Percentiles rank a stretch among this genome's conserved stretches.
Evolutionary conservation across 345 rosid species (phyloP).

Genomic region (Camelina laxa): DNA sequence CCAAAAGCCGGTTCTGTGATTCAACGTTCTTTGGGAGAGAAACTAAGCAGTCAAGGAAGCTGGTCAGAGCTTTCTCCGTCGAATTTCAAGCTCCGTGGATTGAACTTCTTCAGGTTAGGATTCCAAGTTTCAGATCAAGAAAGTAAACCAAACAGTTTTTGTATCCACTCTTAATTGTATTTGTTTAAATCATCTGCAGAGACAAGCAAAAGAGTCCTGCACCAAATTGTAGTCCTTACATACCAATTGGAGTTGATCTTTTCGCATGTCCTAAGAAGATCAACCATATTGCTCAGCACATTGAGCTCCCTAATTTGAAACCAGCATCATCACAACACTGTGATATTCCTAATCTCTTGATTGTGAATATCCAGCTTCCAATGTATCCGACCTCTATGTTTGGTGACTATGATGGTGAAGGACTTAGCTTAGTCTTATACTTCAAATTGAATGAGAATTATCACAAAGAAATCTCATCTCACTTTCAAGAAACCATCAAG

Average conservation of each 20-base stretch:
- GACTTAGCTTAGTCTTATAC: constrained; percentile 81
- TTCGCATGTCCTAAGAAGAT: constrained; percentile 66
- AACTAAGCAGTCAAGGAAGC: constrained; percentile 51
- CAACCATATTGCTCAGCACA: constrained; percentile 76
- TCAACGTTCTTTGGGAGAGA: constrained; percentile 46
- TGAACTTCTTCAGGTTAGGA: constrained; percentile 62
- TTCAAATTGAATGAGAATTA: constrained; percentile 64
- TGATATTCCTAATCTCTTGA: constrained; percentile 58
- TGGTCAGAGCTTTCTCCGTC: constrained; percentile 76
- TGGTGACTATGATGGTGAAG: constrained; percentile 75
- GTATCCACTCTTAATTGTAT: not conserved
- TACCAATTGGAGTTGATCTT: constrained; percentile 75
- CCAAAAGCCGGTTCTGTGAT: constrained; percentile 65
- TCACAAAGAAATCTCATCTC: constrained; percentile 60
- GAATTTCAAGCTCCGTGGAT: constrained; percentile 70
- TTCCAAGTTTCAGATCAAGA: constrained; percentile 22
- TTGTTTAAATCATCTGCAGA: constrained; percentile 46
- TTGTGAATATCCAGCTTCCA: constrained; percentile 83
- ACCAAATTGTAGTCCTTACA: constrained; percentile 61
- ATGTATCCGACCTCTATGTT: constrained; percentile 75
- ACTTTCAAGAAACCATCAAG: constrained; percentile 72
- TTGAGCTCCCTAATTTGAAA: constrained; percentile 65
- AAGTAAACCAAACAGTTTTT: not conserved
- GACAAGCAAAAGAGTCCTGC: constrained; percentile 74
- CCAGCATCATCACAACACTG: constrained; percentile 41